Evolutionary conservation across 768 basidiomycete species (phyloP), one percentile per base, ranked within the genome.

Genomic region (Dacryopinax primogenitus): DNA sequence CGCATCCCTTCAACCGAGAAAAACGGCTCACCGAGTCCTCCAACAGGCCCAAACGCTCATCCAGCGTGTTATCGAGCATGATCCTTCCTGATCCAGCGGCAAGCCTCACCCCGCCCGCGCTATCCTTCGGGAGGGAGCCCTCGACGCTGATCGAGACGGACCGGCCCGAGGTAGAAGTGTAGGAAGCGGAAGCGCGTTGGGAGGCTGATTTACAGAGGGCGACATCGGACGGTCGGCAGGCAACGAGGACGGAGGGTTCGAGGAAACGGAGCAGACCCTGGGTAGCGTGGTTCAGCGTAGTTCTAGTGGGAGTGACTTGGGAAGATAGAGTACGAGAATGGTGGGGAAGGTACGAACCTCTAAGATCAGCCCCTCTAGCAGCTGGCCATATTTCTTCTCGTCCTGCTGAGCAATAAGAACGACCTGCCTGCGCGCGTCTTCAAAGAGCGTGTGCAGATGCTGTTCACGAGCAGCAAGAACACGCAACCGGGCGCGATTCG

Each of bases 401-500:
- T 88, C 82, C 67, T 83, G 75, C 21, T 86, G 79, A 12, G 92
- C 82, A 3, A 81, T 78, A 26, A 84, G 77, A 63, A 91, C 79
- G 51, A 58, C 51, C 47, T 83, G 77, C 41, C 78, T 75, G 62
- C 90, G 84, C 0, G 92, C 83, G 1, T 84, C 80, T 7, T 81
- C 76, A 75, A 99, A 97, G 67, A 97, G 83, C 66, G 90, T 86
- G 72, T 95, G 90, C 4, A 97, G 78, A 63, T 93, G 85, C 73
- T 96, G 92, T 76, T 97, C 95, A 62, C 94, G 85, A 66, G 86
- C 84, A 73, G 94, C 89, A 11, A 98, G 83, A 33, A 98, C 82
- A 72, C 82, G 85, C 70, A 99, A 82, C 35, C 96, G 90, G 15
- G 94, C 92, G 72, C 91, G 93, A 82, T 98, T 99, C 69, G 93